These are phyloP conservation scores for Neurospora terricola DNA, from an alignment of 495 filamentous ascomycete species.

Conservation along the genomic window DNA sequence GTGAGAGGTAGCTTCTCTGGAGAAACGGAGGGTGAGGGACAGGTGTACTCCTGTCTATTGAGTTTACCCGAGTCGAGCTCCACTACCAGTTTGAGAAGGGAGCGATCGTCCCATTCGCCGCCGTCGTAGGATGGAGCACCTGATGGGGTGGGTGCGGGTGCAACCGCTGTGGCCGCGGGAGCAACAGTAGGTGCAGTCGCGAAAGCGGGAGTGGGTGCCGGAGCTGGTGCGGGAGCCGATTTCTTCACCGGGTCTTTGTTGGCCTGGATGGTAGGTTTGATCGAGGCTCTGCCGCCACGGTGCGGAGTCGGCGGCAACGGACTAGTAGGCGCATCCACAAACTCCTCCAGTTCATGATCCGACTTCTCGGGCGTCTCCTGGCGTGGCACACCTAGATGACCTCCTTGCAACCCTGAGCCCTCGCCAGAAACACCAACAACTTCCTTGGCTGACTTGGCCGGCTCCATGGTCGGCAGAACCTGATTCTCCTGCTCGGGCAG, in stretches of 20 bases:
- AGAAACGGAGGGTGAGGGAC: conserved; percentile 7
- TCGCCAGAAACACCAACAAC: background rate
- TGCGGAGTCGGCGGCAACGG: conserved; percentile 20
- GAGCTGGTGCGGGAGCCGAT: no score
- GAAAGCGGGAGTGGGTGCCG: background rate
- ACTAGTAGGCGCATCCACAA: conserved; percentile 38
- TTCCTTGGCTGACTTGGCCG: background rate
- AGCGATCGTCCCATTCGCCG: conserved; percentile 36
- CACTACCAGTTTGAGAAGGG: conserved; percentile 33
- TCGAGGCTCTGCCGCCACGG: background rate
- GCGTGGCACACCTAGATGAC: background rate
- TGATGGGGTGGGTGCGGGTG: conserved; percentile 7
- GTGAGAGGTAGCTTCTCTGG: conserved; percentile 5
- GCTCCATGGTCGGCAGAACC: background rate
- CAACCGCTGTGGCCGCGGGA: background rate
- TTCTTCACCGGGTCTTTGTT: conserved; percentile 1
- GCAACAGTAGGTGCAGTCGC: background rate
- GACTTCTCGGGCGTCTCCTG: conserved; percentile 25
- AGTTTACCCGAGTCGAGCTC: conserved; percentile 31
- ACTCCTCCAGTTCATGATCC: conserved; percentile 23
- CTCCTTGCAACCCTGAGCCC: background rate
- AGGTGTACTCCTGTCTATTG: conserved; percentile 10
- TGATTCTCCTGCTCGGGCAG: conserved; percentile 3
- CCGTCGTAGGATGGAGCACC: conserved; percentile 25
- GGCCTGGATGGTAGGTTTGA: background rate